Conservation (phyloP, 148 eudicot genomes). For the Silene conica region DNA sequence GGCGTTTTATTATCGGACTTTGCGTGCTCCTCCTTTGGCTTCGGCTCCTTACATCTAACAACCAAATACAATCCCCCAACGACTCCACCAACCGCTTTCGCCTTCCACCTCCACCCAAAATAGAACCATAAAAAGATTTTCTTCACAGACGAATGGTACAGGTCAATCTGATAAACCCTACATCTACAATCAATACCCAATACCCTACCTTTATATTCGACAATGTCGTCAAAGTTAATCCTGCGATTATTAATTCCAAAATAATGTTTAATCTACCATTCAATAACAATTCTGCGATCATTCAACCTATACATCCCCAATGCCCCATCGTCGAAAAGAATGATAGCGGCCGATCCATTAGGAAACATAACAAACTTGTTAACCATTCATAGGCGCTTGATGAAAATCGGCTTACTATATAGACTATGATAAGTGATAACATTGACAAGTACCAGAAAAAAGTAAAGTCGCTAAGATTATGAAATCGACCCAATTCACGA, state of each 20-base stretch:
- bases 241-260: too few relatives aligned
- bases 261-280: too few relatives aligned
- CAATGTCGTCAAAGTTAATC: slow-evolving; percentile 27
- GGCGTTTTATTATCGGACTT: too few relatives aligned
- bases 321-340: background rate
- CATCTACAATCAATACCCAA: slow-evolving; percentile 21
- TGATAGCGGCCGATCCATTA: background rate
- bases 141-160: background rate
- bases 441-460: too few relatives aligned
- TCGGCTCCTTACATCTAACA: background rate
- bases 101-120: slow-evolving; percentile 11
- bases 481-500: slow-evolving; percentile 17
- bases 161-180: slow-evolving; percentile 7
- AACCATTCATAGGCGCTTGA: too few relatives aligned
- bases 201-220: slow-evolving; percentile 12
- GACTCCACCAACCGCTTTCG: slow-evolving; percentile 22
- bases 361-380: slow-evolving; percentile 6
- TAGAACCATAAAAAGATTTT: background rate
- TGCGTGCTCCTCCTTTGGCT: too few relatives aligned
- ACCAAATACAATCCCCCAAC: slow-evolving; percentile 17
- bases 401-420: too few relatives aligned
- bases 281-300: too few relatives aligned
- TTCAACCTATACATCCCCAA: slow-evolving; percentile 20
- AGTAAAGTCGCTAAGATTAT: slow-evolving; percentile 1
- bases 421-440: too few relatives aligned